Evolutionary conservation across 345 rosid genomes (phyloP), one percentile per base, ranked within the genome.

Genomic region (Gossypium australe): DNA sequence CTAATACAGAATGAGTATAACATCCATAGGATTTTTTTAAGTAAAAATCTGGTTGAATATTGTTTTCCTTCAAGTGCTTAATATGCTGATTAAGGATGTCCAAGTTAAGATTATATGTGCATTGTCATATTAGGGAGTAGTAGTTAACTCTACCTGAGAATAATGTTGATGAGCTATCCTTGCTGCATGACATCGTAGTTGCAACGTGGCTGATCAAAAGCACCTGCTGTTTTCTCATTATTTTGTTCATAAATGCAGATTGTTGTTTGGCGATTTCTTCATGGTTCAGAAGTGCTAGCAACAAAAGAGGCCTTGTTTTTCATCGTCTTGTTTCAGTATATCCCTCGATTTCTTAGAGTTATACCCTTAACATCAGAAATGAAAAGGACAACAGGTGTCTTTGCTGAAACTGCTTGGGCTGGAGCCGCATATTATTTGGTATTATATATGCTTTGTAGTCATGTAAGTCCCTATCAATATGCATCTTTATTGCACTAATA

Each of bases 321-420:
- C 61, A 85, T 93, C 41, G 79, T 95, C 68, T 78, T 95, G 82
- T 66, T 89, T 64, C 99, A 95, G 48, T 95, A 89, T 34, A 71
- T 88, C 66, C 97, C 97, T 22, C 84, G 99, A 67, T 24, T 67
- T 67, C 47, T 61, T 16, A 61, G 99, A 47, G 80, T 92, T 25
- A 16, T 85, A 10, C 98, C 99, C 4, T 78, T 95, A 63, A 87
- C 88, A 73, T 85, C 97, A 74, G 99, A 95, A 87, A 84, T 95
- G 72, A 95, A 90, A 82, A 91, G 99, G 80, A 93, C 99, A 51
- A 82, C 97, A 0, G 99, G 99, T 69, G 97, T 95, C 67, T 89
- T 95, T 78, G 98, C 97, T 71, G 96, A 95, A 87, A 91, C 98
- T 53, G 97, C 96, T 51, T 93, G 98, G 99, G 96, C 98, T 29